A percentile compares a stretch with the other conserved stretches of the same genome.
Conservation (phyloP, 2,329 filamentous ascomycete genomes). For the Sporothrix luriei region DNA sequence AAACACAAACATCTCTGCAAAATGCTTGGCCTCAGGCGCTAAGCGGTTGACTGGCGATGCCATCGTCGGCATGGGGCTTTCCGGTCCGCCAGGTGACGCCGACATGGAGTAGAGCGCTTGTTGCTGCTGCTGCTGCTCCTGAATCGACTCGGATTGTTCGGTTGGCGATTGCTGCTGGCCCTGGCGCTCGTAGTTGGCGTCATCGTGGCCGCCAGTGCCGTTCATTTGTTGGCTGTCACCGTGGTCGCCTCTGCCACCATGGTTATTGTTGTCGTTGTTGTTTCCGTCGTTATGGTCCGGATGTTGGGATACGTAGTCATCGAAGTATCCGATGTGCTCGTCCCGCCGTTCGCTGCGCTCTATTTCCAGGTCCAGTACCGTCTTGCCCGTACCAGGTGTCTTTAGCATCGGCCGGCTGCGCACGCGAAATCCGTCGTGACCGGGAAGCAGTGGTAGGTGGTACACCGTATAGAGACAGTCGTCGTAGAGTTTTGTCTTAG, state of each 20-base stretch:
- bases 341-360: conserved; percentile 88
- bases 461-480: conserved; percentile 97
- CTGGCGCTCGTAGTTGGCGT: neutral
- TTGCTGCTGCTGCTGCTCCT: conserved; percentile 14
- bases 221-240: conserved; percentile 8
- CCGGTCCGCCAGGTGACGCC: neutral
- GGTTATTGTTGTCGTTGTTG: conserved; percentile 31
- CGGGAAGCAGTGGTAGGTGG: conserved; percentile 83
- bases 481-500: conserved; percentile 94
- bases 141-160: neutral
- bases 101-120: conserved; percentile 24
- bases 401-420: conserved; percentile 90
- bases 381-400: conserved; percentile 85
- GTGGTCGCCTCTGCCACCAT: neutral
- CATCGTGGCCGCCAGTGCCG: neutral
- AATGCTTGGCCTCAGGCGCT: conserved; percentile 71
- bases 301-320: conserved; percentile 57
- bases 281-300: conserved; percentile 35
- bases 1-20: conserved; percentile 96
- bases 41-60: conserved; percentile 57
- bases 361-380: conserved; percentile 90
- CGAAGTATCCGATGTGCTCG: conserved; percentile 89
- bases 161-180: neutral
- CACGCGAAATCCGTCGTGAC: conserved; percentile 82
- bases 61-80: neutral